Conservation (phyloP, 352 stramenopile genomes). For the Phytophthora cryptogea region DNA sequence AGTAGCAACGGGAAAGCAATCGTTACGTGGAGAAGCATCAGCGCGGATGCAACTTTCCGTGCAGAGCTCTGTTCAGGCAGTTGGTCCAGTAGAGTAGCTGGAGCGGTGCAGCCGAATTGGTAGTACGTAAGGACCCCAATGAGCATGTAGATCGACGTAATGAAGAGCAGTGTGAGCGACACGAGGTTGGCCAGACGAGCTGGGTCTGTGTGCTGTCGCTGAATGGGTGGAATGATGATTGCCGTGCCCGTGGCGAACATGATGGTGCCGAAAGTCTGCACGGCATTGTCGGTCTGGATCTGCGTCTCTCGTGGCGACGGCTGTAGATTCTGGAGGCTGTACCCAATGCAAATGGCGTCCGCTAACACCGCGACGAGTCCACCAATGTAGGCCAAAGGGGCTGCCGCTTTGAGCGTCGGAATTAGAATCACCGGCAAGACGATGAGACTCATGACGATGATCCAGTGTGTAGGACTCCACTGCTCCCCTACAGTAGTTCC, state of each 20-base stretch:
- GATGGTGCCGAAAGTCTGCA: slow-evolving; percentile 70
- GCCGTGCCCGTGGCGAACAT: slow-evolving; percentile 73
- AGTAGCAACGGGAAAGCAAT: slow-evolving; percentile 70
- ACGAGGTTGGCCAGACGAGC: slow-evolving; percentile 57
- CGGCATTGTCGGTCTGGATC: slow-evolving; percentile 38
- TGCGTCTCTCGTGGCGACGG: slow-evolving; percentile 58
- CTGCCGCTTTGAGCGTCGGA: slow-evolving; percentile 57
- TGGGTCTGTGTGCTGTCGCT: slow-evolving; percentile 59
- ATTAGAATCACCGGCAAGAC: slow-evolving; percentile 70
- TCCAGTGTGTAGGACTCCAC: slow-evolving; percentile 59
- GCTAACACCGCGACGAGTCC: slow-evolving; percentile 52
- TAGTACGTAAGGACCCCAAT: slow-evolving; percentile 73
- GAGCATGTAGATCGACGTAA: slow-evolving; percentile 75
- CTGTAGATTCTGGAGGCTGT: slow-evolving; percentile 45
- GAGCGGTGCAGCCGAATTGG: slow-evolving; percentile 69
- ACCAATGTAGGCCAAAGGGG: slow-evolving; percentile 52
- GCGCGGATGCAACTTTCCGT: slow-evolving; percentile 37
- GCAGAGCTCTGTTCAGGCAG: slow-evolving; percentile 39
- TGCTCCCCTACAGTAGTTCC: slow-evolving; percentile 23
- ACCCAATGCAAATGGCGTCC: slow-evolving; percentile 56
- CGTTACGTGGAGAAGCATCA: slow-evolving; percentile 68
- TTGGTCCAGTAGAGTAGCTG: slow-evolving; percentile 60
- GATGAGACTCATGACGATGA: slow-evolving; percentile 52
- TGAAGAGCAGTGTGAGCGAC: slow-evolving; percentile 68
- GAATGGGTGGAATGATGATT: slow-evolving; percentile 69